A percentile compares a stretch with the other conserved stretches of the same genome.
These are phyloP conservation scores for Didymella lethalis DNA, from an alignment of 2,329 filamentous ascomycete species.

Conservation along the genomic window DNA sequence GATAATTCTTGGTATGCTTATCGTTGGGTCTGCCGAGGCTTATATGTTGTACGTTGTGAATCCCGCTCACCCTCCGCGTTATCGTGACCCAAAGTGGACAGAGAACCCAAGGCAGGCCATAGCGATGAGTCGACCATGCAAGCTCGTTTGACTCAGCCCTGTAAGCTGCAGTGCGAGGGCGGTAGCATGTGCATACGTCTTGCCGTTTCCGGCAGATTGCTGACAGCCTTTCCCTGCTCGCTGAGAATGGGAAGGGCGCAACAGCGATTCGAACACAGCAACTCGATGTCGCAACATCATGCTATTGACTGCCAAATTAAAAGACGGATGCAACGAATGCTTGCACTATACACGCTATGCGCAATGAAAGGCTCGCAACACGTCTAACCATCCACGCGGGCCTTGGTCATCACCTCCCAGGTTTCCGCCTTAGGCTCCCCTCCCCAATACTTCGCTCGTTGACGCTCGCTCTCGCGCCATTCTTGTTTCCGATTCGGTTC, in stretches of 20 bases:
- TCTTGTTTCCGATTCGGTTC: constrained; percentile 16
- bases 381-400: background rate
- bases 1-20: background rate
- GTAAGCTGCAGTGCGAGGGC: background rate
- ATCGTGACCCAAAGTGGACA: background rate
- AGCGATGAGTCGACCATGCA: background rate
- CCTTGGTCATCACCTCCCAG: background rate
- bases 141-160: background rate
- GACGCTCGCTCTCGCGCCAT: background rate
- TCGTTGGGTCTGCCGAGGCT: background rate
- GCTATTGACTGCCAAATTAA: background rate
- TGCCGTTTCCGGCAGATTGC: background rate
- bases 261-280: background rate
- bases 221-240: background rate
- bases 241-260: background rate
- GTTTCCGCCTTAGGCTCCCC: constrained; percentile 5
- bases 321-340: background rate
- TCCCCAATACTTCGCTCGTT: constrained; percentile 5
- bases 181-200: background rate
- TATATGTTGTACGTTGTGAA: background rate
- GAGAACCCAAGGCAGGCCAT: background rate
- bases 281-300: background rate
- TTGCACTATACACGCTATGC: background rate
- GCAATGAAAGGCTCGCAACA: background rate
- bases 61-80: background rate